Conservation (phyloP, 2,329 filamentous ascomycete genomes). For the Fusarium musae region DNA sequence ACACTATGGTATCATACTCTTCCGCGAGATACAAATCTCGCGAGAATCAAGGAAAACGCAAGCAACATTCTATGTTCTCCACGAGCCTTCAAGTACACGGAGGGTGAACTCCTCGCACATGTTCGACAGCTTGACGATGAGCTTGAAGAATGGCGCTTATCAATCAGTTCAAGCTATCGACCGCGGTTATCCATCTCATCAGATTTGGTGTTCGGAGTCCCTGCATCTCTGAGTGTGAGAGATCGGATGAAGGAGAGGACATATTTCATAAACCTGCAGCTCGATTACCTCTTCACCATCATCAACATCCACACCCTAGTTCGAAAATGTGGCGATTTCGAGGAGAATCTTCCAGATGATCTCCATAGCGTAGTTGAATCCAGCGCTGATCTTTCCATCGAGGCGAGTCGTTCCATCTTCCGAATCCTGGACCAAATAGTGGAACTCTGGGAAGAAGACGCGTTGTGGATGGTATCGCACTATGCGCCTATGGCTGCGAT, state of each 20-base stretch:
- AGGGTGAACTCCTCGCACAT: slow-evolving; percentile 39
- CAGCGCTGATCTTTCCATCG: slow-evolving; percentile 32
- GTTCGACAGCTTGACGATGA: slow-evolving; percentile 48
- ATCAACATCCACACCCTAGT: slow-evolving; percentile 35
- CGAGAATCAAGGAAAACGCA: slow-evolving; percentile 30
- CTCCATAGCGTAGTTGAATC: slow-evolving; percentile 29
- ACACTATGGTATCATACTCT: neutral
- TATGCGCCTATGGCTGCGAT: slow-evolving; percentile 35
- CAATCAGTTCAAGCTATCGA: slow-evolving; percentile 31
- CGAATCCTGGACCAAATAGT: slow-evolving; percentile 29
- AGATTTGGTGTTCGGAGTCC: neutral
- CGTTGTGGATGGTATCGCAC: slow-evolving; percentile 29
- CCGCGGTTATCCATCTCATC: slow-evolving; percentile 26
- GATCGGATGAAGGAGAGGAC: neutral
- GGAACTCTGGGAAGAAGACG: slow-evolving; percentile 33
- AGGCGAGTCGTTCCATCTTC: slow-evolving; percentile 31
- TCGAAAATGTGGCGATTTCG: slow-evolving; percentile 30
- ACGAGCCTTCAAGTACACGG: slow-evolving; percentile 30
- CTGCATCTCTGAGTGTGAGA: neutral
- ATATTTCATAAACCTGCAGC: slow-evolving; percentile 26
- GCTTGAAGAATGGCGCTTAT: slow-evolving; percentile 48
- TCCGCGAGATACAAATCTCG: slow-evolving; percentile 24
- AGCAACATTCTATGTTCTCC: slow-evolving; percentile 20
- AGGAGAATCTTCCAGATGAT: slow-evolving; percentile 31
- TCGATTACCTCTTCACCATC: slow-evolving; percentile 34